phyloP scores from a whole-genome alignment of 163 green algal genomes.

The Chloroidium sp. region DNA sequence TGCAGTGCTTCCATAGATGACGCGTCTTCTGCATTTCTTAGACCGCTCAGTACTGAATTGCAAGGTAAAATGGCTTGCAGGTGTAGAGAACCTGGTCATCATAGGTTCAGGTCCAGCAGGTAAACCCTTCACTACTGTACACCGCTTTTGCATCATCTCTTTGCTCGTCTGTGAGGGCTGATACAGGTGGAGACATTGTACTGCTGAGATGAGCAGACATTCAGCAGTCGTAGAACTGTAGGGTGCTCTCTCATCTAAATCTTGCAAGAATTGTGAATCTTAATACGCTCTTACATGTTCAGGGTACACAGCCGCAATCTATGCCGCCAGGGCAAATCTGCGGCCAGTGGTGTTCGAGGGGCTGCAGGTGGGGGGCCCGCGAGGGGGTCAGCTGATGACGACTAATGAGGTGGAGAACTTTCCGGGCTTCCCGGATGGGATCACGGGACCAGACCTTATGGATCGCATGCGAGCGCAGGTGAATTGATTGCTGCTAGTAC shows the following conservation, averaged over 20 bases:
- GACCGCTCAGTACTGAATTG: no score
- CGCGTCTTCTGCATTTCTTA: no score
- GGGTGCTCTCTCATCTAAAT: background rate
- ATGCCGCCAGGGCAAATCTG: conserved; percentile 77
- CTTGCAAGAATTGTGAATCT: background rate
- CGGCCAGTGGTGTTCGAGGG: conserved; percentile 81
- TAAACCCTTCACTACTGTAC: no score
- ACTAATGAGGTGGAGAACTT: conserved; percentile 76
- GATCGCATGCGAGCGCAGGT: conserved; percentile 93
- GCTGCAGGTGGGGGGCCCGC: conserved; percentile 63
- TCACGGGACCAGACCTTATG: conserved; percentile 97
- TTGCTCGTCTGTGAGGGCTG: no score
- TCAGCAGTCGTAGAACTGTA: background rate
- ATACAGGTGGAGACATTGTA: background rate
- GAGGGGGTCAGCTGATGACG: conserved; percentile 88
- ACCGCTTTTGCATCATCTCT: no score
- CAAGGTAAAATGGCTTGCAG: no score
- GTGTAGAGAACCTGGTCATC: conserved; percentile 35
- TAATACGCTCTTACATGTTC: background rate
- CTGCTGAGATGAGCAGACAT: background rate
- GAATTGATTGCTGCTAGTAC: background rate
- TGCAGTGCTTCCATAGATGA: no score
- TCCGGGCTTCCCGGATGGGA: conserved; percentile 88
- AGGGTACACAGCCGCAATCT: conserved; percentile 74
- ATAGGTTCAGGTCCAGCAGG: conserved; percentile 71